A percentile compares a stretch with the other conserved stretches of the same genome.
Conservation (phyloP, 2,329 filamentous ascomycete genomes). For the Dothideomycetes sp. region DNA sequence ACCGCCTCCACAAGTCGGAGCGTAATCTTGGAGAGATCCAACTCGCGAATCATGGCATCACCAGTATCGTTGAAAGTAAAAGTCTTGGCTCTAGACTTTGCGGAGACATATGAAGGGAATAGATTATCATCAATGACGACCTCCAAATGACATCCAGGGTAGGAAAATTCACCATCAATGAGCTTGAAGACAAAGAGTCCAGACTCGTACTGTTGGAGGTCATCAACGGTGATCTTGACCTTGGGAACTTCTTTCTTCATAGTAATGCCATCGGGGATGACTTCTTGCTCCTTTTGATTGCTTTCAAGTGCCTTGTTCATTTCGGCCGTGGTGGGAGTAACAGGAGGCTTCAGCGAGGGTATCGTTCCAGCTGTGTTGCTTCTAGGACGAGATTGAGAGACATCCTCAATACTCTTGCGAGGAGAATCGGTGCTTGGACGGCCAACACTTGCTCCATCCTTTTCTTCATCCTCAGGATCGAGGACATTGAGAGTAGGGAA, state of each 20-base stretch:
- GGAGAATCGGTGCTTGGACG: constrained; percentile 12
- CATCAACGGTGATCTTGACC: constrained; percentile 65
- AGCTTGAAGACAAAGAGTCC: constrained; percentile 92
- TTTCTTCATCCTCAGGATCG: constrained; percentile 74
- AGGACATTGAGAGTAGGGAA: constrained; percentile 79
- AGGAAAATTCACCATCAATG: constrained; percentile 75
- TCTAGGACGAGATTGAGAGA: constrained; percentile 9
- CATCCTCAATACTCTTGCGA: constrained; percentile 11
- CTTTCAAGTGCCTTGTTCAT: constrained; percentile 35
- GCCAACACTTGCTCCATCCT: constrained; percentile 19
- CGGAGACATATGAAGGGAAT: constrained; percentile 78
- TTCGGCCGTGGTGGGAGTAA: constrained; percentile 18
- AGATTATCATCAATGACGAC: constrained; percentile 90
- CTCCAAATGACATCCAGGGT: constrained; percentile 67
- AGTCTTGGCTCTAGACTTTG: constrained; percentile 57
- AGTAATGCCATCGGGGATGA: constrained; percentile 28
- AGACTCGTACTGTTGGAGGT: constrained; percentile 77
- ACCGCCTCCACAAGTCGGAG: constrained; percentile 73
- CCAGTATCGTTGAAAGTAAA: constrained; percentile 73
- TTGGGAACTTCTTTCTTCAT: constrained; percentile 56
- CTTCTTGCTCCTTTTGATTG: constrained; percentile 36
- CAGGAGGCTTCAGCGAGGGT: constrained; percentile 25
- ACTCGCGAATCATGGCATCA: constrained; percentile 88
- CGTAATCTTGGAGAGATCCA: constrained; percentile 92
- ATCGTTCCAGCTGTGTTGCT: constrained; percentile 28